Base-by-base conservation (phyloP, 805 yeast genomes). In the Metschnikowia picachoensis region DNA sequence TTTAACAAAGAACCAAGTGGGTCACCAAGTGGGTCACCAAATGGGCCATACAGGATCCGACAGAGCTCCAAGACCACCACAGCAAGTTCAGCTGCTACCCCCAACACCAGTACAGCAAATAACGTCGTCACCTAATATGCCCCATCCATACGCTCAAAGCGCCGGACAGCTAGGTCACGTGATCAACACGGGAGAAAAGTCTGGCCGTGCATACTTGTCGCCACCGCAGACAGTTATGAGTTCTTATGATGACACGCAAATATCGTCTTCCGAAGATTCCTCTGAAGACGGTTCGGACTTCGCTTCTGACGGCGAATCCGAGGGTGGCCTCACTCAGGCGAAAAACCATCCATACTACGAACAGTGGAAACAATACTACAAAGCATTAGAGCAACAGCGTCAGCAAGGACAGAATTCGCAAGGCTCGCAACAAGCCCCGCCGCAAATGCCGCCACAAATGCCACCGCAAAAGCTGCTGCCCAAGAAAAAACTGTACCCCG, bases 351-450 rank as follows among this genome's bases (percentile, higher is more conserved):
- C 69, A 8, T 64, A 65, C 46, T 64, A 66, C 42, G 61, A 60
- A 32, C 72, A 68, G 48, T 69, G 73, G 73, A 64, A 61, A 37
- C 65, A 61, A 41, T 70, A 69, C 52, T 69, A 68, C 47, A 61
- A 62, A 35, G 47, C 56, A 2, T 42, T 25, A 47, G 41, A 40
- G 30, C 44, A 17, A 41, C 39, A 30, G 35, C 51, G 25, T 14
- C 38, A 36, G 35, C 14, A 20, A 15, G 32, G 14, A 31, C 33
- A 12, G 28, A 25, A 14, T 25, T 49, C 38, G 11, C 36, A 46
- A 13, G 14, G 11, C 29, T 27, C 17, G 20, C 20, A 20, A 12
- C 41, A 16, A 25, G 29, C 13, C 25, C 38, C 11, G 8, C 17
- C 25, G n/a, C 31, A 20, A 11, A 25, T 16, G 12, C 28, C 4